Base-by-base conservation (phyloP, 2,329 filamentous ascomycete genomes). In the Clonostachys solani region DNA sequence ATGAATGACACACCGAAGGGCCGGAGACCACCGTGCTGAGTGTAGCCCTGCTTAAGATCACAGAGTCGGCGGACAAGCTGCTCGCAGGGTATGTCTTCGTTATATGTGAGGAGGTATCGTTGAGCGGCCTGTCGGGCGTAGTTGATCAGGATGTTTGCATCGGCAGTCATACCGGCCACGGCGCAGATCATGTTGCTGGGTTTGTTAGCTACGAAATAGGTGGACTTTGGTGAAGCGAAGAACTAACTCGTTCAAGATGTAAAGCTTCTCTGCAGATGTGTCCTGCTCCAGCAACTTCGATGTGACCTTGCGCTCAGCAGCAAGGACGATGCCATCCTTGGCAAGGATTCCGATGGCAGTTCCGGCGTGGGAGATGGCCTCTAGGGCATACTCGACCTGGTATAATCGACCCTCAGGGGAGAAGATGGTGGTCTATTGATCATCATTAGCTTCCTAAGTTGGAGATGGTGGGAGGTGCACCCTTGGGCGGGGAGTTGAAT, bases 61-160 rank as follows among this genome's bases (percentile, higher is more conserved):
- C 95, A 99, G 61, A 99, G 81, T 59, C 90, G 84, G 60, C 94
- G 91, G 52, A 99, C 94, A 49, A 99, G 89, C 73, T 99, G 94
- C 71, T 99, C 94, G 77, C 94, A 99, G 50, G 94, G 94, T 55
- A 99, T 99, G 66, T 99, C 94, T 86, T 96, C 92, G 78, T 97
- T 96, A 81, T 99, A 99, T 61, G 92, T 99, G 57, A 96, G 84
- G 67, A 99, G 92, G 74, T 99, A 97, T 65, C 87, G 84, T 75
- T 99, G 94, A 60, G 94, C 94, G 61, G 89, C 88, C 81, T 96
- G 90, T 60, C 94, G 91, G 67, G 94, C 95, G 73, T 95, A 96
- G 80, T 99, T 99, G 84, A 99, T 99, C 68, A 99, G 90, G 71
- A 99, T 99, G 78, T 99, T 99, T 69, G 94, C 94, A 67, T 99